Evolutionary conservation across 257 asterid species (phyloP).

Genomic region (Solanum phureja): DNA sequence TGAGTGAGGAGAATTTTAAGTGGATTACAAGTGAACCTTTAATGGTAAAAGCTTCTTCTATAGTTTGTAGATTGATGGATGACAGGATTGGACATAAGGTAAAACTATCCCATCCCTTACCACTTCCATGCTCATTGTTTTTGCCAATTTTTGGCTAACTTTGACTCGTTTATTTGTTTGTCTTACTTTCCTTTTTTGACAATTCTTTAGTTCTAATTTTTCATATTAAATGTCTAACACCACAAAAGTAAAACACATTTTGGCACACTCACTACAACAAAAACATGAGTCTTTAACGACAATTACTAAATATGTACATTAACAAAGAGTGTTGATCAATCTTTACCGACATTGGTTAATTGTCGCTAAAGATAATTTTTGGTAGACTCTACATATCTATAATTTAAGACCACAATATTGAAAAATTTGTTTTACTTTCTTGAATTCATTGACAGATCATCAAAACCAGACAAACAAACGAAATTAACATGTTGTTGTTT

Average conservation of each 20-base stretch:
- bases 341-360: background rate
- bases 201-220: too few relatives aligned
- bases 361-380: background rate
- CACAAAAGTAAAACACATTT: too few relatives aligned
- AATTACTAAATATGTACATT: too few relatives aligned
- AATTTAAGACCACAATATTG: background rate
- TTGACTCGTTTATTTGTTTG: background rate
- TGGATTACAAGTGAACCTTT: slow-evolving; percentile 2
- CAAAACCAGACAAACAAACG: background rate
- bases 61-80: slow-evolving; percentile 1
- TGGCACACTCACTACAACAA: background rate
- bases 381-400: background rate
- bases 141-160: background rate
- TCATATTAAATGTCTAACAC: background rate
- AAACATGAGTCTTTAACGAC: too few relatives aligned
- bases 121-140: background rate
- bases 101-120: background rate
- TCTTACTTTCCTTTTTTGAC: background rate
- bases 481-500: too few relatives aligned
- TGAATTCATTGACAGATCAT: too few relatives aligned
- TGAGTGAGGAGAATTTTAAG: background rate
- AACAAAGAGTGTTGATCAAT: background rate
- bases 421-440: too few relatives aligned
- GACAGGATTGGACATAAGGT: slow-evolving; percentile 7
- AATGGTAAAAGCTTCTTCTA: background rate